Conservation (phyloP, 78 protist species). For the Cavenderia fasciculata region DNA sequence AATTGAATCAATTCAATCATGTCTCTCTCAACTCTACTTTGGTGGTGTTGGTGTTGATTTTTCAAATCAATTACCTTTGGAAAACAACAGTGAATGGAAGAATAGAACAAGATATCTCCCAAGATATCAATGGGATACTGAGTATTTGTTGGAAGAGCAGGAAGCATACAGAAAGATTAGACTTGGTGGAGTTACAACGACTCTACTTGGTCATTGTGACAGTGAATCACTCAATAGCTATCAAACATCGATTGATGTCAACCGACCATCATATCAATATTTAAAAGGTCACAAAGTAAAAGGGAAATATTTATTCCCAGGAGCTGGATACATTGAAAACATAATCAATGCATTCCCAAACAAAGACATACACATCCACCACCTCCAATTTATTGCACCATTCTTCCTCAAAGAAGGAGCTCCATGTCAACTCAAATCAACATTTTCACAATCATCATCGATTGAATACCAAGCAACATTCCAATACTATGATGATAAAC, state of each 20-base stretch:
- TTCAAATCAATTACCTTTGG: not conserved
- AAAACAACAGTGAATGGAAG: not conserved
- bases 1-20: not conserved
- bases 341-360: not conserved
- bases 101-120: not conserved
- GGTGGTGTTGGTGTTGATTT: not conserved
- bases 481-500: slow-evolving; percentile 17
- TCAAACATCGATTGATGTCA: not conserved
- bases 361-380: not conserved
- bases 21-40: not conserved
- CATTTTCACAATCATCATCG: too few relatives aligned
- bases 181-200: slow-evolving; percentile 9
- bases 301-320: slow-evolving; percentile 1
- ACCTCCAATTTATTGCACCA: not conserved
- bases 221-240: not conserved
- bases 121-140: slow-evolving; percentile 39
- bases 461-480: too few relatives aligned
- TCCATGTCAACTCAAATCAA: slow-evolving; percentile 20
- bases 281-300: slow-evolving; percentile 7
- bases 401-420: not conserved
- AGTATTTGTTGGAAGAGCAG: not conserved
- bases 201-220: not conserved
- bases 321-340: not conserved
- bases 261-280: not conserved
- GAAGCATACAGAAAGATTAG: not conserved